phyloP scores from a whole-genome alignment of 73 alveolate species.

The Tetrahymena thermophila region DNA sequence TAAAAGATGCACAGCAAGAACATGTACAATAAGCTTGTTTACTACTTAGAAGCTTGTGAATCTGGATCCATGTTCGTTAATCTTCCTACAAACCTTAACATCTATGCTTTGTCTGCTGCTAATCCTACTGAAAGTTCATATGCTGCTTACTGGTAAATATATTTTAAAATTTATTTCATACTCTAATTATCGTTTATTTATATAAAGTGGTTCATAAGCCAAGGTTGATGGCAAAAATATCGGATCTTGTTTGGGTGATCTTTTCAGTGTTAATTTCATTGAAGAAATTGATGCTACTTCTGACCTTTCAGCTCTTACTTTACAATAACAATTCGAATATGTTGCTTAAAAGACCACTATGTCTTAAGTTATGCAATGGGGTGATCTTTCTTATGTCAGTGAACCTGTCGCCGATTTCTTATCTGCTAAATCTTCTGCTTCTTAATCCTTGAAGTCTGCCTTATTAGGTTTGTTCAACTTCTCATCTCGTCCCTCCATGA shows the following conservation, averaged over 20 bases:
- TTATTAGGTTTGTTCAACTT: not conserved
- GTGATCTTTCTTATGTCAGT: conserved; percentile 55
- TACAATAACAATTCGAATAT: conserved; percentile 66
- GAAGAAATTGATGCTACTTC: conserved; percentile 83
- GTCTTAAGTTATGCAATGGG: conserved; percentile 85
- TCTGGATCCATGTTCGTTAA: conserved; percentile 94
- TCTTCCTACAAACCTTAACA: conserved; percentile 32
- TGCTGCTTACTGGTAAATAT: conserved; percentile 74
- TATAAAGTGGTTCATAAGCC: conserved; percentile 75
- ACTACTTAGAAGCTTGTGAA: conserved; percentile 97
- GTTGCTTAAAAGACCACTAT: conserved; percentile 52
- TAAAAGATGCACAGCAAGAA: conserved; percentile 71
- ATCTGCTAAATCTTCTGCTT: not conserved
- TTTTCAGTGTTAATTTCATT: conserved; percentile 92
- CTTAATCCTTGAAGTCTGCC: not conserved
- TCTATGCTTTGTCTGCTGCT: conserved; percentile 95
- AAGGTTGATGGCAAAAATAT: conserved; percentile 82
- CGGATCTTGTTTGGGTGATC: conserved; percentile 98
- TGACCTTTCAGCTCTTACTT: conserved; percentile 48
- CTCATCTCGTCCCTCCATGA: not conserved
- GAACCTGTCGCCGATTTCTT: conserved; percentile 15
- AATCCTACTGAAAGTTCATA: conserved; percentile 88
- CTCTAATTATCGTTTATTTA: not conserved
- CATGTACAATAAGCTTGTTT: conserved; percentile 80
- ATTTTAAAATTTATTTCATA: not conserved